phyloP scores from a whole-genome alignment of 192 early-diverging fungal genomes.

The Coemansia sp. region DNA sequence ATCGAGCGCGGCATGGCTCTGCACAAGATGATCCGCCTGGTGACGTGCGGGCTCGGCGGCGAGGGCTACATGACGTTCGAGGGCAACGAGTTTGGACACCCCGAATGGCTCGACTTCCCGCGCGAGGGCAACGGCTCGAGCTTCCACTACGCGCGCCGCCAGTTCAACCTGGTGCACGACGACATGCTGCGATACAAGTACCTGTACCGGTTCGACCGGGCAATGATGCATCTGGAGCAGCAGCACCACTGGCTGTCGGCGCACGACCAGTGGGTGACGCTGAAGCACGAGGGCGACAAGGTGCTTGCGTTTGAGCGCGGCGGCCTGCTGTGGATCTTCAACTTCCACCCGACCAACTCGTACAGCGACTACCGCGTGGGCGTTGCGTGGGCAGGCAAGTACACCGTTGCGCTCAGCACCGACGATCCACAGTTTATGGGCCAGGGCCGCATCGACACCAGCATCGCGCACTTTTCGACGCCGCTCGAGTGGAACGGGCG shows the following conservation, averaged over 20 bases:
- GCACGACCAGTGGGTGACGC: constrained; percentile 77
- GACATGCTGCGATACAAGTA: constrained; percentile 85
- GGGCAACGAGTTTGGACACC: constrained; percentile 98
- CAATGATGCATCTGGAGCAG: constrained; percentile 79
- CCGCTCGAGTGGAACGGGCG: constrained; percentile 69
- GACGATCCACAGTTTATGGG: constrained; percentile 78
- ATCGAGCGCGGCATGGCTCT: constrained; percentile 92
- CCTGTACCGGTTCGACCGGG: constrained; percentile 83
- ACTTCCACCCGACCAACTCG: constrained; percentile 83
- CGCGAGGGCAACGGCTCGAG: constrained; percentile 85
- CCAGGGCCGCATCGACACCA: constrained; percentile 69
- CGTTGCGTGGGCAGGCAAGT: constrained; percentile 63
- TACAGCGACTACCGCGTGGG: constrained; percentile 89
- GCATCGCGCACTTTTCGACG: constrained; percentile 66
- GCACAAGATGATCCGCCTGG: constrained; percentile 94
- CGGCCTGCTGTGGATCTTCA: constrained; percentile 87
- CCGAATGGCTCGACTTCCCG: constrained; percentile 99
- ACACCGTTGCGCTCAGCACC: constrained; percentile 73
- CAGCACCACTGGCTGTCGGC: constrained; percentile 66
- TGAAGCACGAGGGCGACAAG: constrained; percentile 92
- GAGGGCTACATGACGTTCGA: constrained; percentile 97
- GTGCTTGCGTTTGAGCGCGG: constrained; percentile 91
- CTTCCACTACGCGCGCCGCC: constrained; percentile 92
- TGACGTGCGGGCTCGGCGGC: constrained; percentile 88
- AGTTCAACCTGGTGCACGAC: constrained; percentile 95